Evolutionary conservation across 2,329 filamentous ascomycete genomes (phyloP), one percentile per base, ranked within the genome.

Genomic region (Penicillium sp.): DNA sequence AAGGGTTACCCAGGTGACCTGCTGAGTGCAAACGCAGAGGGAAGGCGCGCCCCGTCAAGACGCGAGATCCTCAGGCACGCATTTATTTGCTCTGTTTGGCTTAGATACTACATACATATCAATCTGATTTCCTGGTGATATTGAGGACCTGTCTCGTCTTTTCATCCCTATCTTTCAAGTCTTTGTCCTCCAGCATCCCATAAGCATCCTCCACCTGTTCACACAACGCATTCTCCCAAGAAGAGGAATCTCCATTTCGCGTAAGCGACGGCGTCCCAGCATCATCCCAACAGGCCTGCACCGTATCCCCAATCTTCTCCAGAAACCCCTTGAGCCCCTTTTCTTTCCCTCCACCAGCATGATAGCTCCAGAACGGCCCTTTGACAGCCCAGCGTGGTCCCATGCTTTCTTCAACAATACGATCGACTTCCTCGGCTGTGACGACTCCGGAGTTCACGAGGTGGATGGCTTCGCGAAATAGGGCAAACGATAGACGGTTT

Each of bases 331-430:
- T 68, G 56, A 84, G 67, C 1, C 83, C 82, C 2, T 75, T 77
- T 11, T 74, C 71, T 2, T 52, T 59, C 2, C 83, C 82, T 11
- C 83, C 82, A 2, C 82, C 82, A 52, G 81, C 81, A 69, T 82
- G 79, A 68, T 84, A 85, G 49, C 79, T 80, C 65, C 81, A 81
- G 64, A 84, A 84, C 3, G 81, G 79, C 1, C 82, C 82, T 21
- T 78, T 78, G 6, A 81, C 76, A 8, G 79, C 76, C 81, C 81
- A 83, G 50, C 81, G 62, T 1, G 80, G 79, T 1, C 81, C 81
- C 69, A 83, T 74, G 45, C 76, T 79, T 16, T 73, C 70, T 64
- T 77, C 74, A 12, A 83, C 75, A 48, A 84, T 76, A 16, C 69
- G 68, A 66, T 85, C 83, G 7, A 84, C 63, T 52, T 85, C 82